phyloP scores from a whole-genome alignment of 2,329 filamentous ascomycete genomes.

The Cercospora citrullina region DNA sequence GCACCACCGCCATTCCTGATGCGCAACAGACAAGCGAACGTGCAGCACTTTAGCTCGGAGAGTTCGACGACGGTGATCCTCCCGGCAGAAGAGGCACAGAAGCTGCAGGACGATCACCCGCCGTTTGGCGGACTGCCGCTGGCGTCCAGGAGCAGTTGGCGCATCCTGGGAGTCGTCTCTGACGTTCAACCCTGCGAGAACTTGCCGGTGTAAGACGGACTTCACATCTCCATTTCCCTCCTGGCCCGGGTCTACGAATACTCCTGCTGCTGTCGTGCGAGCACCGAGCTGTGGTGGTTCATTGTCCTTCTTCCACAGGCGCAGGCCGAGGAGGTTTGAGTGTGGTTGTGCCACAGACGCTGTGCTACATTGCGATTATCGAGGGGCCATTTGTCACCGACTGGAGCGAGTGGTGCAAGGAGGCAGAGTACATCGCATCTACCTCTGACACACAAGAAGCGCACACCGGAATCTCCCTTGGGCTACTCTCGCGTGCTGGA shows the following conservation, averaged over 20 bases:
- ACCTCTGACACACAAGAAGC: conserved; percentile 3
- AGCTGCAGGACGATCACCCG: conserved; percentile 1
- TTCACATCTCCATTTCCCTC: not conserved
- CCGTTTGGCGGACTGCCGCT: not conserved
- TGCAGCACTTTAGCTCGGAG: not conserved
- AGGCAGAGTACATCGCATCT: not conserved
- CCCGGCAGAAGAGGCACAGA: conserved; percentile 1
- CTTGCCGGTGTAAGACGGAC: not conserved
- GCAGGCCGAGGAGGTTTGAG: conserved; percentile 12
- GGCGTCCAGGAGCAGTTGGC: not conserved
- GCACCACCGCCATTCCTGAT: not conserved
- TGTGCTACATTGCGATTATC: conserved; percentile 5
- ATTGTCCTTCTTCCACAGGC: not conserved
- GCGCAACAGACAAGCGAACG: not conserved
- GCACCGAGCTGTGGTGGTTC: not conserved
- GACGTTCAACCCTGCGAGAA: not conserved
- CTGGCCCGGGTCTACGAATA: not conserved
- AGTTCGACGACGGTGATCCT: conserved; percentile 10
- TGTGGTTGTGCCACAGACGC: conserved; percentile 11
- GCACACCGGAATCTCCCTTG: not conserved
- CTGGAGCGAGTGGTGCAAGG: not conserved
- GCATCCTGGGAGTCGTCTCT: not conserved
- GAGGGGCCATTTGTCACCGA: not conserved
- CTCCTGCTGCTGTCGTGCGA: not conserved
- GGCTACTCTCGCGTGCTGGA: not conserved